Percentiles rank a stretch among this genome's conserved stretches.
phyloP scores from a whole-genome alignment of 1,284 basidiomycete genomes.

The Apiotrichum montevideense region DNA sequence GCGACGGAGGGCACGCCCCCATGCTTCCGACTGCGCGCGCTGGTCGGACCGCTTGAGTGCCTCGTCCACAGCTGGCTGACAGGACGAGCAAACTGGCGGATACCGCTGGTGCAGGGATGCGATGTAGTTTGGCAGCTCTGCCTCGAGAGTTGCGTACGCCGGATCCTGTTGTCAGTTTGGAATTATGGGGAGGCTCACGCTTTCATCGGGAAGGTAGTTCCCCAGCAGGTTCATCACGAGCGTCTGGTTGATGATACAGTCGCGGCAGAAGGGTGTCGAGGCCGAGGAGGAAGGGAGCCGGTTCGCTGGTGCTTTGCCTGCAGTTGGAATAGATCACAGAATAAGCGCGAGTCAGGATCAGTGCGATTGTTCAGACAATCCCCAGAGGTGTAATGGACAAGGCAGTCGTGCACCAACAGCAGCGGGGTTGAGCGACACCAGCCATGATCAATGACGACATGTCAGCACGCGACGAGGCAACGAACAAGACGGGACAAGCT shows the following conservation, averaged over 20 bases:
- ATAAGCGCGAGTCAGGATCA: too few relatives aligned
- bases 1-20: slow-evolving; percentile 44
- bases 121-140: slow-evolving; percentile 62
- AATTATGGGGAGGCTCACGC: slow-evolving; percentile 49
- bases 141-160: slow-evolving; percentile 59
- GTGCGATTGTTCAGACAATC: too few relatives aligned
- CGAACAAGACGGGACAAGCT: slow-evolving; percentile 15
- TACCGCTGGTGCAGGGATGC: slow-evolving; percentile 70
- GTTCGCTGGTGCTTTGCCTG: slow-evolving; percentile 27
- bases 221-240: slow-evolving; percentile 76
- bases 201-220: slow-evolving; percentile 68
- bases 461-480: not conserved
- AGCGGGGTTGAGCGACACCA: too few relatives aligned
- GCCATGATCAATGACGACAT: not conserved
- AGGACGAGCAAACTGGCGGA: slow-evolving; percentile 71
- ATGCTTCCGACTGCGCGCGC: slow-evolving; percentile 70
- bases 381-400: too few relatives aligned
- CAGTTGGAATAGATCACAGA: not conserved
- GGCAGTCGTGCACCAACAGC: too few relatives aligned
- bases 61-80: slow-evolving; percentile 69
- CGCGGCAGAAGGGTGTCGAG: slow-evolving; percentile 64
- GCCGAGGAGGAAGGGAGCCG: slow-evolving; percentile 24
- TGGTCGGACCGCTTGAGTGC: slow-evolving; percentile 68
- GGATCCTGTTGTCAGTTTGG: slow-evolving; percentile 54
- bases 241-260: slow-evolving; percentile 83